A percentile compares a stretch with the other conserved stretches of the same genome.
Conservation (phyloP, 2,329 filamentous ascomycete species). For the Trematosphaeria pertusa region DNA sequence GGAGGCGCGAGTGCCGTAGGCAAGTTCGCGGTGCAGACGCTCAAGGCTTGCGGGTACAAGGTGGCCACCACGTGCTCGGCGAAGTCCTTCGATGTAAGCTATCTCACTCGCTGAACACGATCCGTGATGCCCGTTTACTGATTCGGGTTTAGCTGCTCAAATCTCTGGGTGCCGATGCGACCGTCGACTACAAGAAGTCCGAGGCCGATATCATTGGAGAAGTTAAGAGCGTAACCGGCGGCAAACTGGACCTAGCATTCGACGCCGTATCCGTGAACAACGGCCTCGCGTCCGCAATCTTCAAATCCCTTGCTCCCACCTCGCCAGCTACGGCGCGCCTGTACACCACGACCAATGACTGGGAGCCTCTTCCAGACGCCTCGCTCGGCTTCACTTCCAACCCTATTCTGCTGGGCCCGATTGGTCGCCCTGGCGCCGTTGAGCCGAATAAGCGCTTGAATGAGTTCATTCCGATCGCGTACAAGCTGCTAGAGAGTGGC, state of each 20-base stretch:
- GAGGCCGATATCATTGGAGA: conserved; percentile 33
- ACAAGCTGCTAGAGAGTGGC: conserved; percentile 22
- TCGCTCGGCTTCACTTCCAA: conserved; percentile 10
- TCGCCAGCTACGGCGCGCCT: conserved; percentile 19
- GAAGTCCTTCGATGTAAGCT: conserved; percentile 29
- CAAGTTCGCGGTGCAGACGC: conserved; percentile 40
- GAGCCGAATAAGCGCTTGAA: conserved; percentile 22
- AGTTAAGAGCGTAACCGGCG: conserved; percentile 32
- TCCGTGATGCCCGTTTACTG: too few relatives aligned
- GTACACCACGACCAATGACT: conserved; percentile 23
- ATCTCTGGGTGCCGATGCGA: conserved; percentile 31
- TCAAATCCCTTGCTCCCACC: conserved; percentile 31
- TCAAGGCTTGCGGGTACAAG: conserved; percentile 37
- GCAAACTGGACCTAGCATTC: conserved; percentile 33
- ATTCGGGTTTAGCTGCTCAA: conserved; percentile 34
- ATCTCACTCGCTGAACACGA: neutral
- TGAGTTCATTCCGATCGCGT: conserved; percentile 20
- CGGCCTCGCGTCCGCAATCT: conserved; percentile 22
- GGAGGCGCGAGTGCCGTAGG: conserved; percentile 44
- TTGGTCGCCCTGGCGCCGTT: conserved; percentile 22
- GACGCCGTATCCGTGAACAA: conserved; percentile 42
- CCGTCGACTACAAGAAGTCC: conserved; percentile 41
- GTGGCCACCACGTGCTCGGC: conserved; percentile 42
- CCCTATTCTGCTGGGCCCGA: conserved; percentile 21
- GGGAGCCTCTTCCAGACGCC: conserved; percentile 17